Conservation (phyloP, 129 eudicot species). For the Flaveria linearis region DNA sequence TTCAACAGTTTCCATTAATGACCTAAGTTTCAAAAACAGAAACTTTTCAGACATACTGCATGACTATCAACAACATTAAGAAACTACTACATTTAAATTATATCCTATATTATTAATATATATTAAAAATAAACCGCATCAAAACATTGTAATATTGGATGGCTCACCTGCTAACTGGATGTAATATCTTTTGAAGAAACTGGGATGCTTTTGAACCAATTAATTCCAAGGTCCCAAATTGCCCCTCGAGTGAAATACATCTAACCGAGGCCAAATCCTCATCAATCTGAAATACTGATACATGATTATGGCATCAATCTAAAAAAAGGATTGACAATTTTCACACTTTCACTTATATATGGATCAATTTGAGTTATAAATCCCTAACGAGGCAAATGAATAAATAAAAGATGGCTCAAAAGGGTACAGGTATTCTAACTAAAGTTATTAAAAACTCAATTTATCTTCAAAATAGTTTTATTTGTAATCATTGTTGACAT, state of each 20-base stretch:
- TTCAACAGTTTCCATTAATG: constrained; percentile 37
- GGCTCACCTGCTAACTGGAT: constrained; percentile 54
- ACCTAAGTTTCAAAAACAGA: constrained; percentile 32
- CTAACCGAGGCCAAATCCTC: constrained; percentile 39
- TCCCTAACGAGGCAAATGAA: neutral
- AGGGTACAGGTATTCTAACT: neutral
- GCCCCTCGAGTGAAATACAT: constrained; percentile 71
- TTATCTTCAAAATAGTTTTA: neutral
- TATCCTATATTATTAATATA: no score
- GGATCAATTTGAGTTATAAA: neutral
- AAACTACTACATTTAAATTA: neutral
- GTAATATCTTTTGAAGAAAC: constrained; percentile 68
- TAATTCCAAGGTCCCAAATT: constrained; percentile 77
- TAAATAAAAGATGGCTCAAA: neutral
- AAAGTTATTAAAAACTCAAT: neutral
- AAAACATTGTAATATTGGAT: neutral
- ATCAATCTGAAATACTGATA: constrained; percentile 44
- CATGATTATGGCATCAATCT: constrained; percentile 12
- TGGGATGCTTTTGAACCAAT: constrained; percentile 72
- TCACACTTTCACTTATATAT: neutral
- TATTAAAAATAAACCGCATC: neutral
- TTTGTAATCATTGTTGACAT: neutral
- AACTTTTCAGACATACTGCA: constrained; percentile 38
- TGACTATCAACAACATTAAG: constrained; percentile 21
- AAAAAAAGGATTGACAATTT: neutral